phyloP scores from a whole-genome alignment of 2,329 filamentous ascomycete genomes.

The Claviceps paspali region DNA sequence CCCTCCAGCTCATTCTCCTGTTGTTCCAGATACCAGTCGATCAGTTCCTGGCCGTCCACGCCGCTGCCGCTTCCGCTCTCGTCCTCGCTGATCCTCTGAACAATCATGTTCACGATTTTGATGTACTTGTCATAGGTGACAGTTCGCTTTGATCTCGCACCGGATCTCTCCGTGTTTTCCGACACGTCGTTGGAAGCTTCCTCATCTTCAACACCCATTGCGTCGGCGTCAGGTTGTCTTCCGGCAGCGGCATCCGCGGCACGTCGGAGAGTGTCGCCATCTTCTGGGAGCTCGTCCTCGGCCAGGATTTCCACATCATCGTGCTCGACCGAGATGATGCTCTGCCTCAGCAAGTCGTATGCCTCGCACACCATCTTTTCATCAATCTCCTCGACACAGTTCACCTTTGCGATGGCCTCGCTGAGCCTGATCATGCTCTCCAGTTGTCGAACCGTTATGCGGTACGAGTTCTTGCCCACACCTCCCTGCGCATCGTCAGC shows the following conservation, averaged over 20 bases:
- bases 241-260: conserved; percentile 25
- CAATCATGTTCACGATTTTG: conserved; percentile 72
- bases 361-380: conserved; percentile 80
- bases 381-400: conserved; percentile 83
- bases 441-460: conserved; percentile 90
- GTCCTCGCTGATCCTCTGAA: conserved; percentile 70
- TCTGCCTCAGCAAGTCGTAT: conserved; percentile 78
- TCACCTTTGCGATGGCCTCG: conserved; percentile 96
- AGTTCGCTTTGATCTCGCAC: conserved; percentile 51
- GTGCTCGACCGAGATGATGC: conserved; percentile 95
- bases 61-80: conserved; percentile 65
- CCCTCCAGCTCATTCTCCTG: conserved; percentile 68
- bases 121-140: conserved; percentile 95
- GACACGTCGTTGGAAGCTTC: conserved; percentile 20
- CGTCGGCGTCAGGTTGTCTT: conserved; percentile 29
- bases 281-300: conserved; percentile 38
- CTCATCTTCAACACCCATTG: conserved; percentile 23
- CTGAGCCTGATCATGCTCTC: conserved; percentile 91
- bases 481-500: conserved; percentile 89
- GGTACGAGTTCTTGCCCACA: conserved; percentile 86
- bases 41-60: conserved; percentile 65
- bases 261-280: conserved; percentile 29
- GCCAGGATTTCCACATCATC: conserved; percentile 93
- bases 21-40: conserved; percentile 86
- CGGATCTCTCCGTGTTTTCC: conserved; percentile 9